These are phyloP conservation scores for Daldinia vernicosa DNA, from an alignment of 495 filamentous ascomycete species.

Conservation along the genomic window DNA sequence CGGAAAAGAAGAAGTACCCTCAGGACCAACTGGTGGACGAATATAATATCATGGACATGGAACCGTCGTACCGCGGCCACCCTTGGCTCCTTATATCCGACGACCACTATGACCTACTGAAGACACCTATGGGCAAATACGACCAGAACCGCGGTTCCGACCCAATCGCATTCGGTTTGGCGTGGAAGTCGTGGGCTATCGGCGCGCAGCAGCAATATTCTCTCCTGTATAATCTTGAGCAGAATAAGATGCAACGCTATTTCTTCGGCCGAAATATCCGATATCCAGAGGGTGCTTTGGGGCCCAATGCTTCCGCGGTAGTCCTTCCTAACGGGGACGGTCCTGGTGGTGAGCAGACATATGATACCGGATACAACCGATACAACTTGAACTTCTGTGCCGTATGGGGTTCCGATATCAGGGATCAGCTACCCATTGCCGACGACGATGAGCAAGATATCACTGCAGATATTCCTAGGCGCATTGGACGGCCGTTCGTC, in stretches of 20 bases:
- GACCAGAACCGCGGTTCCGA: constrained; percentile 41
- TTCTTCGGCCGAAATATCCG: constrained; percentile 53
- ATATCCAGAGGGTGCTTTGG: constrained; percentile 35
- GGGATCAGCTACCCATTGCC: constrained; percentile 45
- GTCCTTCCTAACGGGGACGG: constrained; percentile 17
- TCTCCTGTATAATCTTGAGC: constrained; percentile 62
- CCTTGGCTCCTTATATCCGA: constrained; percentile 58
- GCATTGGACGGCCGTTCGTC: constrained; percentile 49
- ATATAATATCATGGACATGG: constrained; percentile 40
- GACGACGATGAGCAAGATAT: constrained; percentile 49
- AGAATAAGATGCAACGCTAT: constrained; percentile 56
- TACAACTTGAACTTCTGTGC: constrained; percentile 60
- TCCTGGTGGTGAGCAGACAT: constrained; percentile 52
- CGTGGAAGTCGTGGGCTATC: constrained; percentile 59
- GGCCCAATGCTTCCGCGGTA: constrained; percentile 30
- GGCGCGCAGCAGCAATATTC: constrained; percentile 65
- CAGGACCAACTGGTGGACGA: constrained; percentile 35
- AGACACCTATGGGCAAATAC: constrained; percentile 53
- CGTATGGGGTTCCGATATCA: constrained; percentile 58
- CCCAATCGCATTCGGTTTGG: constrained; percentile 46
- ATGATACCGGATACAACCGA: constrained; percentile 56
- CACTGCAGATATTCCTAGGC: constrained; percentile 35
- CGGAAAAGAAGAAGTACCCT: constrained; percentile 38
- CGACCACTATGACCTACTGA: constrained; percentile 50
- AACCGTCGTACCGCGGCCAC: constrained; percentile 50